Conservation (phyloP, 192 early-diverging fungal genomes). For the Rhizoclosmatium globosum region DNA sequence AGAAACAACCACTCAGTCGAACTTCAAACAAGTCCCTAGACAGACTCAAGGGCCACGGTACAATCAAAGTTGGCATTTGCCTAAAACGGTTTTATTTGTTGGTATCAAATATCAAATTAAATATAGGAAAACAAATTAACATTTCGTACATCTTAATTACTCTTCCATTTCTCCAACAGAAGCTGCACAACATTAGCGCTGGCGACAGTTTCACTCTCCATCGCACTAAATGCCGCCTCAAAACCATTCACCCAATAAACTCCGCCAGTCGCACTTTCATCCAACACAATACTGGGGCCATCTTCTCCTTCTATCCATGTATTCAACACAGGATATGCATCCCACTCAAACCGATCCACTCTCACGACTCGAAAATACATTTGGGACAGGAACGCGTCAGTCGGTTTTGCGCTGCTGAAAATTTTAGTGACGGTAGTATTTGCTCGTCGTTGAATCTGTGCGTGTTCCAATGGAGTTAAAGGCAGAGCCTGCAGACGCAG, state of each 20-base stretch:
- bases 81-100: neutral
- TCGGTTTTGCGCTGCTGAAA: slow-evolving; percentile 55
- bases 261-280: slow-evolving; percentile 48
- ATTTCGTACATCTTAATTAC: too few relatives aligned
- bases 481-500: slow-evolving; percentile 26
- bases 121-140: too few relatives aligned
- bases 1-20: neutral
- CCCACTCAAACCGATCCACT: slow-evolving; percentile 62
- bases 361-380: slow-evolving; percentile 58
- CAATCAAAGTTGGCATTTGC: neutral
- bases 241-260: slow-evolving; percentile 69
- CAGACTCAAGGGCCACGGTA: neutral
- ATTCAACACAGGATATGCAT: slow-evolving; percentile 65
- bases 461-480: slow-evolving; percentile 58
- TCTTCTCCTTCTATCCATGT: slow-evolving; percentile 39
- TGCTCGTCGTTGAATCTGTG: slow-evolving; percentile 32
- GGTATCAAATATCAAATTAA: neutral
- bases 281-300: neutral
- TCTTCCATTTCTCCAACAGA: slow-evolving; percentile 34
- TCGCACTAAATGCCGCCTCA: slow-evolving; percentile 70
- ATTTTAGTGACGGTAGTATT: slow-evolving; percentile 65
- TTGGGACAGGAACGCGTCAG: slow-evolving; percentile 52
- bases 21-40: neutral
- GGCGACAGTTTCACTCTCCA: slow-evolving; percentile 71
- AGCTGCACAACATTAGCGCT: slow-evolving; percentile 64